These are phyloP conservation scores for Sextonia rubra DNA, from an alignment of 164 flowering plant genomes.

Conservation along the genomic window DNA sequence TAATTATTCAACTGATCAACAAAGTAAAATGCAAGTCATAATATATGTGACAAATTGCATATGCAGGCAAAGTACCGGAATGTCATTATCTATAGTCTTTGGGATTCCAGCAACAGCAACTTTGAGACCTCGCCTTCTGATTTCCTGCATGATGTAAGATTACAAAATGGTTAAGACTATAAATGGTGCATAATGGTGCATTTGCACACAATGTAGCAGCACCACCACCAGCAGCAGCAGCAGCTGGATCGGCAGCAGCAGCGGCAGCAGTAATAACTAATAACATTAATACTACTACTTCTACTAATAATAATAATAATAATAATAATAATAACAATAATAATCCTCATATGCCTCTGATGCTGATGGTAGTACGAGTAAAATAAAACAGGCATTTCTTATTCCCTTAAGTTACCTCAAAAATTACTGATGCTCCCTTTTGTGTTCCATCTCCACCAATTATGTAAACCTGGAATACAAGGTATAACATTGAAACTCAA, in stretches of 20 bases:
- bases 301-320: too few species aligned
- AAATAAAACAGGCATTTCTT: not conserved
- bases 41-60: not conserved
- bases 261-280: too few species aligned
- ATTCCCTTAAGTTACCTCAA: slow-evolving; percentile 41
- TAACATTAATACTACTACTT: too few species aligned
- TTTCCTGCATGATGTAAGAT: slow-evolving; percentile 36
- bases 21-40: not conserved
- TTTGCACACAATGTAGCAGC: too few species aligned
- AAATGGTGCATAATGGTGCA: too few species aligned
- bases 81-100: slow-evolving; percentile 86
- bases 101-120: slow-evolving; percentile 79
- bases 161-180: not conserved
- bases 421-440: slow-evolving; percentile 77
- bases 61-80: slow-evolving; percentile 40
- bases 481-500: not conserved
- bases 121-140: slow-evolving; percentile 61
- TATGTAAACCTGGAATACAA: slow-evolving; percentile 55
- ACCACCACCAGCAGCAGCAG: too few species aligned
- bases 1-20: not conserved
- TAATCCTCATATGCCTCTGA: not conserved
- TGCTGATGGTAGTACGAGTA: not conserved
- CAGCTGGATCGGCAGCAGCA: too few species aligned
- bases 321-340: too few species aligned
- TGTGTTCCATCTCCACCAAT: slow-evolving; percentile 93